phyloP scores from a whole-genome alignment of 306 rosid species.

The Carpinus fangiana region DNA sequence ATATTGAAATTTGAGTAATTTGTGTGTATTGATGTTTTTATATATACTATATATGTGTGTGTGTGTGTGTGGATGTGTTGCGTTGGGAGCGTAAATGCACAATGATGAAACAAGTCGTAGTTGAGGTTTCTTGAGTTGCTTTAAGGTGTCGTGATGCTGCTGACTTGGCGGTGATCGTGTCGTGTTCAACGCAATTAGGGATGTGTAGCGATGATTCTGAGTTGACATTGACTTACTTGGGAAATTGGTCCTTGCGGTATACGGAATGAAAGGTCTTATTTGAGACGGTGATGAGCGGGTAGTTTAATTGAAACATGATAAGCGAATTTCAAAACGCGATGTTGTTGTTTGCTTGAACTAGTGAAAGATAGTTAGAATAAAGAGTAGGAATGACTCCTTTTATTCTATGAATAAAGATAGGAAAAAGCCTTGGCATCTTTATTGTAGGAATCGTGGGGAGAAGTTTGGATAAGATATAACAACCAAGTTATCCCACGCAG shows the following conservation, averaged over 20 bases:
- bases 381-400: not conserved
- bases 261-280: conserved; percentile 16
- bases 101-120: conserved; percentile 12
- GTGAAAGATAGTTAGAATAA: not conserved
- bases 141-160: conserved; percentile 11
- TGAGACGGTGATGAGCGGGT: not conserved
- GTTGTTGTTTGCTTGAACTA: conserved; percentile 19
- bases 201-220: conserved; percentile 10
- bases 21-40: not conserved
- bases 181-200: conserved; percentile 16
- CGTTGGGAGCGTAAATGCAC: conserved; percentile 6
- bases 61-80: not conserved
- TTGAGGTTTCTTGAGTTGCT: conserved; percentile 28
- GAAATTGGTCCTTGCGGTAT: not conserved
- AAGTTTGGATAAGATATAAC: not conserved
- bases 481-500: not conserved
- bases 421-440: not conserved
- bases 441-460: not conserved
- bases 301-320: not conserved
- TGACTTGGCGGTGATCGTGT: conserved; percentile 18
- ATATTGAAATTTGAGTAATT: not conserved
- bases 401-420: not conserved
- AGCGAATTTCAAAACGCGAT: not conserved
- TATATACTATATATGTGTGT: not conserved
- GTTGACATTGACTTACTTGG: not conserved